Percentiles rank a stretch among this genome's conserved stretches.
phyloP scores from a whole-genome alignment of 352 stramenopile species.

The Discostella stelligera region DNA sequence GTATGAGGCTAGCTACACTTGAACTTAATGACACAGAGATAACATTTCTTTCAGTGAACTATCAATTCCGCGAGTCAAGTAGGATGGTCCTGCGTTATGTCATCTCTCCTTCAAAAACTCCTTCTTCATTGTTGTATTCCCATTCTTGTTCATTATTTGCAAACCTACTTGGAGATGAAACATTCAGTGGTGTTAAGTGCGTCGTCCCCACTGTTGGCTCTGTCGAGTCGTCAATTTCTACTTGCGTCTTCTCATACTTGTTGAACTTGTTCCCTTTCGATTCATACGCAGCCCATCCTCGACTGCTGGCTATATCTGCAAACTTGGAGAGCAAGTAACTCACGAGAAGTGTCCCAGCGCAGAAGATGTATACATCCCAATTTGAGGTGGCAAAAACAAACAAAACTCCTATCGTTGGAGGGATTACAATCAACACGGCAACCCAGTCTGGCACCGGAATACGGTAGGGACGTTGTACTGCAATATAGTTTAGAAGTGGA shows the following conservation, averaged over 20 bases:
- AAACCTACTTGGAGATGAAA: neutral
- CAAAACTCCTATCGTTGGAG: conserved; percentile 35
- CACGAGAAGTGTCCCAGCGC: conserved; percentile 8
- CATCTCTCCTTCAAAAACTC: conserved; percentile 11
- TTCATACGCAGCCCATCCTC: conserved; percentile 26
- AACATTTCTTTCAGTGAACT: too few relatives aligned
- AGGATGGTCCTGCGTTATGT: neutral
- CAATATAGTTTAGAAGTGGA: neutral
- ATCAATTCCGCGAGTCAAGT: too few relatives aligned
- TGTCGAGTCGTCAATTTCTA: neutral
- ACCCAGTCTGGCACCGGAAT: conserved; percentile 56
- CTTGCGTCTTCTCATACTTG: neutral
- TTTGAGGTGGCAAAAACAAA: conserved; percentile 33
- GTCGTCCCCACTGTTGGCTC: conserved; percentile 5
- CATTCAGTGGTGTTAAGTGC: neutral
- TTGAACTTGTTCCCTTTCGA: conserved; percentile 9
- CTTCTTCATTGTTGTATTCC: conserved; percentile 11
- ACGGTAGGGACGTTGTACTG: conserved; percentile 57
- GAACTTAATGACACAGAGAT: too few relatives aligned
- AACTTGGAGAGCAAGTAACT: conserved; percentile 13
- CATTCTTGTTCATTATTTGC: neutral
- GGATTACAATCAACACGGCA: conserved; percentile 33
- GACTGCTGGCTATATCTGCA: conserved; percentile 13
- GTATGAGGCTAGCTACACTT: too few relatives aligned
- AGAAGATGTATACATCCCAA: conserved; percentile 43